A percentile compares a stretch with the other conserved stretches of the same genome.
phyloP scores from a whole-genome alignment of 1,139 yeast species.

The Diutina siamensis region DNA sequence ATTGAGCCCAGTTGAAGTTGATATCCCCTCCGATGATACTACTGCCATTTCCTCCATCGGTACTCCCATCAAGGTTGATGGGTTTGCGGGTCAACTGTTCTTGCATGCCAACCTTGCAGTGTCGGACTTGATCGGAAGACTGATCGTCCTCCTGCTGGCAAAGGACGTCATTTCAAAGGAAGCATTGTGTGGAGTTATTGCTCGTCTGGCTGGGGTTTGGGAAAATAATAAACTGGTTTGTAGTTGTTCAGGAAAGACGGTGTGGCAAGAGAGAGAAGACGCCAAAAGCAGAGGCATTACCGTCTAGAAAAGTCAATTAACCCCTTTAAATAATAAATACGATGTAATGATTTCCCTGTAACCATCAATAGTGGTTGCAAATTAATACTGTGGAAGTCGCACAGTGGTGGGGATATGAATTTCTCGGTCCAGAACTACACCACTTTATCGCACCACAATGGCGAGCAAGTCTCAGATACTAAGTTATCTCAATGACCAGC shows the following conservation, averaged over 20 bases:
- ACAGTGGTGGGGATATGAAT: background rate
- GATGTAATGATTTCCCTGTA: too few species aligned
- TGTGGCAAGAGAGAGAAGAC: constrained; percentile 88
- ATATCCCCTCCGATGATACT: constrained; percentile 19
- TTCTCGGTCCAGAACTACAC: background rate
- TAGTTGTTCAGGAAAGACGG: constrained; percentile 88
- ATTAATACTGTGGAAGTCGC: background rate
- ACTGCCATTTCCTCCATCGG: constrained; percentile 31
- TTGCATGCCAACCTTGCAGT: constrained; percentile 47
- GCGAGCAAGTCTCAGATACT: constrained; percentile 9
- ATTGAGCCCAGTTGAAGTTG: constrained; percentile 38
- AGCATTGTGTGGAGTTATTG: constrained; percentile 75
- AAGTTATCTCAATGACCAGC: constrained; percentile 17
- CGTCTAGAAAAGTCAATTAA: background rate
- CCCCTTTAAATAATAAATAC: too few species aligned
- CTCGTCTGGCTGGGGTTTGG: constrained; percentile 96
- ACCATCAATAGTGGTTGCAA: too few species aligned
- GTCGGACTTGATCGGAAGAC: constrained; percentile 66
- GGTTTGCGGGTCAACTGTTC: constrained; percentile 53
- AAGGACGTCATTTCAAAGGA: constrained; percentile 27
- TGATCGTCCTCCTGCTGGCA: constrained; percentile 48
- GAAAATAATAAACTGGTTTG: constrained; percentile 90
- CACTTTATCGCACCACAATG: background rate
- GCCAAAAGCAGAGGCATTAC: constrained; percentile 26
- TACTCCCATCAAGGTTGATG: constrained; percentile 12